Evolutionary conservation across 1,139 yeast species (phyloP).

Genomic region (Komagataea norvegica): DNA sequence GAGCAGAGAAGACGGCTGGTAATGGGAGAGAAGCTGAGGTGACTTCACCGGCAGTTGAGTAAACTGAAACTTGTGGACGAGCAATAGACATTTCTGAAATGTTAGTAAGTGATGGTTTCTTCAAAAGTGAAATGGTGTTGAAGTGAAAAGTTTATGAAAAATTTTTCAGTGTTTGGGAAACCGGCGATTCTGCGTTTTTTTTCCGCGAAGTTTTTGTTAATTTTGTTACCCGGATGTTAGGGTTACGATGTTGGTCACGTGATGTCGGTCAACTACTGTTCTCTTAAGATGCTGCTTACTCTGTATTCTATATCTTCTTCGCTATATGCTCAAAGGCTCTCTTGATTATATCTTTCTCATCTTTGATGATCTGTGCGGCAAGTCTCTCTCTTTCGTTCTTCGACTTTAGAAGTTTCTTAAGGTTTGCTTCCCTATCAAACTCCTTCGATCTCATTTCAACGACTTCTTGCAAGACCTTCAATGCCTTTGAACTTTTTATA

Average conservation of each 20-base stretch:
- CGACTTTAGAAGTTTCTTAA: conserved; percentile 13
- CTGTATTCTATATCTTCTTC: conserved; percentile 15
- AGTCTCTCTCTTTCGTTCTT: conserved; percentile 14
- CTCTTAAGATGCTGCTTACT: no score
- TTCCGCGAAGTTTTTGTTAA: no score
- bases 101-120: conserved; percentile 18
- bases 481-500: conserved; percentile 16
- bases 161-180: conserved; percentile 4
- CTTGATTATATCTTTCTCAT: conserved; percentile 15
- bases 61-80: conserved; percentile 97
- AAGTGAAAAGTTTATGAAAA: conserved; percentile 13
- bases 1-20: conserved; percentile 99
- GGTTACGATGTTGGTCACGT: no score
- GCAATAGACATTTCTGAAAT: conserved; percentile 32
- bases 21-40: conserved; percentile 81
- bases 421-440: conserved; percentile 11
- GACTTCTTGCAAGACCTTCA: conserved; percentile 17
- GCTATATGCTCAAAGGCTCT: conserved; percentile 13
- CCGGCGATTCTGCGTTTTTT: no score
- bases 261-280: no score
- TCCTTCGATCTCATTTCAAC: conserved; percentile 14
- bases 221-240: no score
- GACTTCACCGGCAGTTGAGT: conserved; percentile 84
- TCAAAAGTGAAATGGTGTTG: neutral
- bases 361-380: conserved; percentile 19